Evolutionary conservation across 2,329 filamentous ascomycete species (phyloP), one percentile per base, ranked within the genome.

Genomic region (Leptographium flavum): DNA sequence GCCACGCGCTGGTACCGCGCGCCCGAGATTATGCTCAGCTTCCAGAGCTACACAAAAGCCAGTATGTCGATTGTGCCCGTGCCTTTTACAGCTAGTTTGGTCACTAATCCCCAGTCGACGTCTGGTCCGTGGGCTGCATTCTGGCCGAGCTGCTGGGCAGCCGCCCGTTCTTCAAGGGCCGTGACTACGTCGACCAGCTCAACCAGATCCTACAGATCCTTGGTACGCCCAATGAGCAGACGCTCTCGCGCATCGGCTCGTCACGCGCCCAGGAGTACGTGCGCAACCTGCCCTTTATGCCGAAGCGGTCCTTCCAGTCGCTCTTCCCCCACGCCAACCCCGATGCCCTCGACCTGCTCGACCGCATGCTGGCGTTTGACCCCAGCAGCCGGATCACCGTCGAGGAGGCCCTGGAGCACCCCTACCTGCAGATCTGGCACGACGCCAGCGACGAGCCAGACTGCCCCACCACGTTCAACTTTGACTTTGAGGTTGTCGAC

Each of bases 41-140:
- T 98, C 77, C 90, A 96, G 67, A 95, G 87, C 70, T 98, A 98
- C 66, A 98, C 92, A 58, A 98, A 98, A 87, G 92, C 92, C 55
- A 98, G 92, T 96, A 79, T 47, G 88, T 90, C 14, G n/a, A n/a
- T n/a, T n/a, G n/a, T n/a, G n/a, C n/a, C n/a, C n/a, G n/a, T n/a
- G n/a, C n/a, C n/a, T n/a, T n/a, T n/a, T n/a, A 5, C 10, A 19
- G 17, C 17, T 22, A n/a, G n/a, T n/a, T n/a, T n/a, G n/a, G n/a
- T n/a, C n/a, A 14, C n/a, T 13, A 4, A 14, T 9, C 7, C 5
- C 17, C 35, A 96, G 90, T 98, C 65, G 92, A 98, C 61, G 90
- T 98, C 30, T 98, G 92, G 92, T 98, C 92, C 9, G 90, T 98
- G 37, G 92, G 92, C 50, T 98, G 92, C 61, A 98, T 98, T 57